phyloP scores from a whole-genome alignment of 495 filamentous ascomycete genomes.

The Hapsidospora chrysogenum region DNA sequence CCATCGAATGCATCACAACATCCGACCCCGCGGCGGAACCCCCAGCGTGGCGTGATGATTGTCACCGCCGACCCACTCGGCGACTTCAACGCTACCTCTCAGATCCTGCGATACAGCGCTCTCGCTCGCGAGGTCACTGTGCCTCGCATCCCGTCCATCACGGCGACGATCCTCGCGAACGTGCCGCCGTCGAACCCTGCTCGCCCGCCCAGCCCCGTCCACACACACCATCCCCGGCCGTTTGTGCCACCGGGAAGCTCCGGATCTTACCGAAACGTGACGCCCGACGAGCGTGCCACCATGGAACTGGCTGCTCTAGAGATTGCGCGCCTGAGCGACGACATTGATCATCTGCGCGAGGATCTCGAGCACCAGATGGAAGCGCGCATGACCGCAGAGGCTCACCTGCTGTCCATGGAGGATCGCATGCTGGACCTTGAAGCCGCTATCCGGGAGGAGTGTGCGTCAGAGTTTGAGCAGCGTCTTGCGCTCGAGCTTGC shows the following conservation, averaged over 20 bases:
- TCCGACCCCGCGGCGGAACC: slow-evolving; percentile 26
- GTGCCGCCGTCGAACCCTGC: slow-evolving; percentile 7
- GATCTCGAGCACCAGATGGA: slow-evolving; percentile 39
- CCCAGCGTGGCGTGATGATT: slow-evolving; percentile 88
- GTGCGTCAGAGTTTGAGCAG: slow-evolving; percentile 70
- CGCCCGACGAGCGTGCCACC: slow-evolving; percentile 41
- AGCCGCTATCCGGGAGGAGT: slow-evolving; percentile 77
- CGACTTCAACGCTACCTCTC: slow-evolving; percentile 91
- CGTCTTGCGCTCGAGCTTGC: slow-evolving; percentile 54
- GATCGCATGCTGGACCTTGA: slow-evolving; percentile 59
- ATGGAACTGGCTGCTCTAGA: slow-evolving; percentile 61
- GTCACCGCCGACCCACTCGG: slow-evolving; percentile 89
- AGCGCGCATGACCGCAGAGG: slow-evolving; percentile 40
- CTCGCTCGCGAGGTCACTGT: slow-evolving; percentile 87
- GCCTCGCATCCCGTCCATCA: slow-evolving; percentile 67
- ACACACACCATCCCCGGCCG: slow-evolving; percentile 12
- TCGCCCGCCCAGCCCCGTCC: slow-evolving; percentile 15
- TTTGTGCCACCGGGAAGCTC: slow-evolving; percentile 25
- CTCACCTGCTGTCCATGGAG: slow-evolving; percentile 41
- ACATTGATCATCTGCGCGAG: slow-evolving; percentile 54
- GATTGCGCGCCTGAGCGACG: slow-evolving; percentile 54
- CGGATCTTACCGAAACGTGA: slow-evolving; percentile 18
- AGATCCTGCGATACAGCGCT: slow-evolving; percentile 90
- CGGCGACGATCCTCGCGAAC: slow-evolving; percentile 25
- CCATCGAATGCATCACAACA: slow-evolving; percentile 24